Base-by-base conservation (phyloP, 768 basidiomycete species). In the Rhizopogon vulgaris region DNA sequence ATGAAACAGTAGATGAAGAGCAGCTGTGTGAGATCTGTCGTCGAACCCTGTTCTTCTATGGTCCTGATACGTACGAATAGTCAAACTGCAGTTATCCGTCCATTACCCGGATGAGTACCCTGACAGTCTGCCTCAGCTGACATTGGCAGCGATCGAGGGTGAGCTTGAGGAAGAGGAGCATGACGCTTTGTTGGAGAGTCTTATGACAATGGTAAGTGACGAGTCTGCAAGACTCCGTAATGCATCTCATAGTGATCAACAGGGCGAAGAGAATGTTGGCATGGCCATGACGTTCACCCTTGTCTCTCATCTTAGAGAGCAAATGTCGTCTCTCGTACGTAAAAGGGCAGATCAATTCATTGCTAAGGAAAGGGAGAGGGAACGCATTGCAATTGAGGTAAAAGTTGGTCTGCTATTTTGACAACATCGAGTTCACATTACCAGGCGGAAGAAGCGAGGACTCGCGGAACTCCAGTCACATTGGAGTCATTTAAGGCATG, bases 241-340 rank as follows among this genome's bases (percentile, higher is more conserved):
- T 32, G 32, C n/a, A 37, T 17, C 32, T 48, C 28, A 46, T 42
- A 24, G 49, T 53, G 43, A 34, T 27, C 32, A 22, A 37, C 43
- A 90, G 87, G 89, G 87, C 51, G 80, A 86, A 63, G 91, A 94
- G 63, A 93, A 89, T 66, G 62, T 91, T 18, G 92, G 92, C 39
- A 94, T 94, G 87, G 94, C 96, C 2, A 97, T 98, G 94, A 94
- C 94, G 15, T 99, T 96, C 64, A 93, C 95, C 0, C 75, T 99
- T 15, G 85, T 93, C 10, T 86, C 89, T 0, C 85, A 88, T 60
- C 78, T 96, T 41, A 78, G 88, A 57, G 94, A 97, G 68, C 75
- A 81, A 46, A 72, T 97, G 14, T 79, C 84, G 4, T 61, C 64
- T 15, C 70, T 94, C 24, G 79, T 92, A 34, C 78, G 77, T 37